These are phyloP conservation scores for Ogataea henricii DNA, from an alignment of 805 yeast species.

Conservation along the genomic window DNA sequence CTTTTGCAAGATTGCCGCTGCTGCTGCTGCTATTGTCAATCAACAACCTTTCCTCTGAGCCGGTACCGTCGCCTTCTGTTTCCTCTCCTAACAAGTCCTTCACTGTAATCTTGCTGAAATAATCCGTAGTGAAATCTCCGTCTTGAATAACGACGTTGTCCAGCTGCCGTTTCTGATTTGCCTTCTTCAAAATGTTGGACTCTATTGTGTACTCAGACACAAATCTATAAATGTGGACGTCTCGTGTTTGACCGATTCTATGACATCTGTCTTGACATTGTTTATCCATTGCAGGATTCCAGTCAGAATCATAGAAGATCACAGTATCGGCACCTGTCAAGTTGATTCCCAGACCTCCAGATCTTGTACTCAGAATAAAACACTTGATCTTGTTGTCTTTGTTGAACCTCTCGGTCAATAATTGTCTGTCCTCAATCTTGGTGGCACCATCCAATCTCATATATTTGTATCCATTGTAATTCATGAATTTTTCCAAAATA, in stretches of 20 bases:
- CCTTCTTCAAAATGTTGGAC: constrained; percentile 88
- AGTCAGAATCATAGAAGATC: constrained; percentile 95
- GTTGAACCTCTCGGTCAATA: constrained; percentile 90
- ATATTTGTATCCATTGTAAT: constrained; percentile 91
- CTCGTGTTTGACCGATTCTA: constrained; percentile 97
- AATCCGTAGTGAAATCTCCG: constrained; percentile 97
- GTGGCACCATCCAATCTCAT: constrained; percentile 98
- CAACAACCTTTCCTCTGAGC: constrained; percentile 24
- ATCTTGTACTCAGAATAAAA: constrained; percentile 89
- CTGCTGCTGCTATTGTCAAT: constrained; percentile 8
- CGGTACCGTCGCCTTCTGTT: constrained; percentile 32
- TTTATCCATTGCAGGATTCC: constrained; percentile 99
- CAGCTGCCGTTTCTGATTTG: constrained; percentile 89
- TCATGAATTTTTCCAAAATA: constrained; percentile 87
- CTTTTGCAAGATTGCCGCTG: constrained; percentile 37
- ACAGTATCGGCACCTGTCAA: constrained; percentile 99
- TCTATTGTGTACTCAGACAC: constrained; percentile 97
- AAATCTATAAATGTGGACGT: constrained; percentile 94
- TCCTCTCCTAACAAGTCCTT: constrained; percentile 78
- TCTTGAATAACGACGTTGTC: constrained; percentile 96
- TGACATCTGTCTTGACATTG: constrained; percentile 99
- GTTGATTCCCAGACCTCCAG: constrained; percentile 98
- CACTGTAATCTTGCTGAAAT: constrained; percentile 84
- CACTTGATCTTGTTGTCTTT: constrained; percentile 84
- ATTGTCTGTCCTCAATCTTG: constrained; percentile 93